phyloP scores from a whole-genome alignment of 306 rosid species.

The Ormosia semicastrata region DNA sequence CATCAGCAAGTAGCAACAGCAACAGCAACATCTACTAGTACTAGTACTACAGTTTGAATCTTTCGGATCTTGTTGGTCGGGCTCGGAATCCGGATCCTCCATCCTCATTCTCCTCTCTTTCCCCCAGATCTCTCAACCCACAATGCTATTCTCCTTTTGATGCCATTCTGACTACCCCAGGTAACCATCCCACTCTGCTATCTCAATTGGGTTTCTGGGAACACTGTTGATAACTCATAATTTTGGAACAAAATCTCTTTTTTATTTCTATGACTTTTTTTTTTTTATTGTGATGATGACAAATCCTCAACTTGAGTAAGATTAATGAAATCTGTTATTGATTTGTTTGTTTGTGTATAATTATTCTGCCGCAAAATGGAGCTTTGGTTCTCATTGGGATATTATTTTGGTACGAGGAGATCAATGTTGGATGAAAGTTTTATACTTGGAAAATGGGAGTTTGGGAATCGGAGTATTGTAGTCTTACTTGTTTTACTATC shows the following conservation, averaged over 20 bases:
- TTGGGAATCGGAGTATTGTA: conserved; percentile 14
- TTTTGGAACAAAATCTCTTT: conserved; percentile 16
- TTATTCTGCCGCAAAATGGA: neutral
- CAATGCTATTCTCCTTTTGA: conserved; percentile 24
- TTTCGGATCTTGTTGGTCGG: conserved; percentile 55
- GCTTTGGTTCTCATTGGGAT: conserved; percentile 13
- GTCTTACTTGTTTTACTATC: neutral
- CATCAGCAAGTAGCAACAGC: neutral
- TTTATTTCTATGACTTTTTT: conserved; percentile 17
- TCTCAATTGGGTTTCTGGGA: neutral
- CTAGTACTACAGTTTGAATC: conserved; percentile 31
- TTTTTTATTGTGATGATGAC: neutral
- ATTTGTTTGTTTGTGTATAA: neutral
- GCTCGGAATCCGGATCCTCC: conserved; percentile 59
- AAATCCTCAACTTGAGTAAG: conserved; percentile 2
- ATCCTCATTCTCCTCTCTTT: conserved; percentile 32
- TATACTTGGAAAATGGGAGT: conserved; percentile 26
- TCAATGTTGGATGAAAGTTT: conserved; percentile 32
- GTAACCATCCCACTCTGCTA: conserved; percentile 22
- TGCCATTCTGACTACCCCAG: conserved; percentile 44
- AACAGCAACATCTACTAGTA: neutral
- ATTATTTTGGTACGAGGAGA: conserved; percentile 26
- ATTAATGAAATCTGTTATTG: neutral
- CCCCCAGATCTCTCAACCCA: conserved; percentile 51
- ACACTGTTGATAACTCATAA: conserved; percentile 6